Evolutionary conservation across 208 protist genomes (phyloP), one percentile per base, ranked within the genome.

Genomic region (Zelonia costaricensis): DNA sequence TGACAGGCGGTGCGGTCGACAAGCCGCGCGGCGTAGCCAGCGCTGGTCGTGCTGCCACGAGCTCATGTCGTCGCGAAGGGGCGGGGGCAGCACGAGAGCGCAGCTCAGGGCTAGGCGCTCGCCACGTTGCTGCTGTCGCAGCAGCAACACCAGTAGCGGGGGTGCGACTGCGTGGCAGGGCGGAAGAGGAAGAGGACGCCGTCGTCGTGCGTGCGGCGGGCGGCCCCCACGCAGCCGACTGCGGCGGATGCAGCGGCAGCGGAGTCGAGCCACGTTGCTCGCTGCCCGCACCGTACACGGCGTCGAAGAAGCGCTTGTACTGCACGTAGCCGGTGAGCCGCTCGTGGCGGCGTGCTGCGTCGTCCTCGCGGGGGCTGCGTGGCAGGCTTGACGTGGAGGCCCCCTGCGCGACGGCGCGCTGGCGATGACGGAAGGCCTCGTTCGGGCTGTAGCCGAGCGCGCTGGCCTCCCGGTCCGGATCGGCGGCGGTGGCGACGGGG

Each of bases 271-370:
- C 9, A 1, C 47, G 44, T 12, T 31, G 44, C 9, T 31, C 33
- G 2, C 31, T 28, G 16, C 9, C n/a, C 3, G 35, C 28, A 9
- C 42, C 48, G 51, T 73, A 73, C 6, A 27, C 45, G 16, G 66
- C 36, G 46, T 73, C 66, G 20, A 73, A 73, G 42, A 73, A 65
- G 3, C 66, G 66, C 53, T 62, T 73, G 66, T 73, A 66, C 30
- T 65, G 52, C 12, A 49, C 43, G 66, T 65, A 65, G 33, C 58
- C 55, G 27, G 31, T 31, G 25, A 53, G 49, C 1, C 43, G 42
- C 42, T 61, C 57, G 1, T 30, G 49, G 7, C 28, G 52, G 2
- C 31, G 51, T 23, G 36, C 18, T 9, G 16, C 52, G 27, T 10
- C 33, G 42, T 25, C 23, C 1, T 52, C 33, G 10, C 22, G 27